Evolutionary conservation across 345 rosid species (phyloP).

Genomic region (Rhizophora apiculata): DNA sequence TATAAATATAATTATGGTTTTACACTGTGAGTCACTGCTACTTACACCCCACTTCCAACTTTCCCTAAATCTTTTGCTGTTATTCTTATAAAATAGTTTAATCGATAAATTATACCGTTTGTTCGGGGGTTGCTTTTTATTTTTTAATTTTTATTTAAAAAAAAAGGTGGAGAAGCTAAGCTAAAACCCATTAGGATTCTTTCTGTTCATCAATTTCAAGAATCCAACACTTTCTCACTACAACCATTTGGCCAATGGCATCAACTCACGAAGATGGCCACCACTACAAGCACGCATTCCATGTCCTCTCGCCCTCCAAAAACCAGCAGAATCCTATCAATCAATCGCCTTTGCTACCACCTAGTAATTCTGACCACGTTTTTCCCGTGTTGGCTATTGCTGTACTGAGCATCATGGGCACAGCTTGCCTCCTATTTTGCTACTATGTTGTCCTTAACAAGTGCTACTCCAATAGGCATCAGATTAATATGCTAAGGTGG

Average conservation of each 20-base stretch:
- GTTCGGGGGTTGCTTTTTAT: too few relatives aligned
- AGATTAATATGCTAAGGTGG: conserved; percentile 31
- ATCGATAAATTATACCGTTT: too few relatives aligned
- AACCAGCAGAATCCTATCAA: conserved; percentile 2
- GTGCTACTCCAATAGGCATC: conserved; percentile 43
- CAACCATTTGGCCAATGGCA: conserved; percentile 27
- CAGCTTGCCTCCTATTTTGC: conserved; percentile 41
- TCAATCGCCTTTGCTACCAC: not conserved
- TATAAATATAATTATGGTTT: not conserved
- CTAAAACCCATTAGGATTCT: too few relatives aligned
- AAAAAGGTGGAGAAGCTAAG: not conserved
- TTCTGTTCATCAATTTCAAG: conserved; percentile 10
- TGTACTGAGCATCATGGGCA: conserved; percentile 31
- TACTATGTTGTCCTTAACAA: conserved; percentile 43
- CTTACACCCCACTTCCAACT: too few relatives aligned
- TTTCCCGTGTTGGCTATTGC: conserved; percentile 43
- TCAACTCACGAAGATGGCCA: not conserved
- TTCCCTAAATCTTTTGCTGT: not conserved
- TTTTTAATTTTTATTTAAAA: not conserved
- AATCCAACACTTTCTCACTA: conserved; percentile 1
- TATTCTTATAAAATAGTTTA: not conserved
- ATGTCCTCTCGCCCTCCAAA: not conserved
- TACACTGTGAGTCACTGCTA: not conserved
- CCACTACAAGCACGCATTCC: not conserved
- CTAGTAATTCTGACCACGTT: conserved; percentile 28